Evolutionary conservation across 441 rosid genomes (phyloP).

Genomic region (Adansonia grandidieri): DNA sequence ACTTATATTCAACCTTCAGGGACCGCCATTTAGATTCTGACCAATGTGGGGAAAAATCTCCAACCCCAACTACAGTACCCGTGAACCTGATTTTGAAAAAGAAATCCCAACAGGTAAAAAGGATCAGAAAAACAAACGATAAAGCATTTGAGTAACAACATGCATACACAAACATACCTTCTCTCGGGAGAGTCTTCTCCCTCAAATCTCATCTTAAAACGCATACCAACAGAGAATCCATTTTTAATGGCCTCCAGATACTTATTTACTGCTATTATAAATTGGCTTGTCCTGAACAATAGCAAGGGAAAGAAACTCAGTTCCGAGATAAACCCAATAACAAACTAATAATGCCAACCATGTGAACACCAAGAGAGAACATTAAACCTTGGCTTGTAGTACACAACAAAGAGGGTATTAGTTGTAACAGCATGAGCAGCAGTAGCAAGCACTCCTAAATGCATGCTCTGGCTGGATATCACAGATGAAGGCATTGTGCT

Average conservation of each 20-base stretch:
- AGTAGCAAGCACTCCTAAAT: slow-evolving; percentile 93
- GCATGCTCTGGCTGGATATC: slow-evolving; percentile 98
- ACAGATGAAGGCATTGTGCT: slow-evolving; percentile 83
- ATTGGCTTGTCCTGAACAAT: slow-evolving; percentile 74
- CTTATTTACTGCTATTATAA: slow-evolving; percentile 75
- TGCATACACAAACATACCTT: slow-evolving; percentile 46
- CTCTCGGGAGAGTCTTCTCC: slow-evolving; percentile 94
- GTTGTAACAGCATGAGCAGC: slow-evolving; percentile 93
- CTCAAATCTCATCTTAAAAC: slow-evolving; percentile 97
- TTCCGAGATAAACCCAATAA: background rate
- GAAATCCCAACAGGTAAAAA: slow-evolving; percentile 16
- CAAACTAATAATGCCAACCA: background rate
- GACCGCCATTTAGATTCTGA: slow-evolving; percentile 83
- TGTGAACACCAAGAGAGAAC: background rate
- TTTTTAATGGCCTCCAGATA: slow-evolving; percentile 61
- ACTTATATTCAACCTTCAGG: slow-evolving; percentile 55
- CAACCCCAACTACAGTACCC: slow-evolving; percentile 77
- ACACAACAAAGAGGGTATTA: slow-evolving; percentile 75
- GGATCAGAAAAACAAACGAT: background rate
- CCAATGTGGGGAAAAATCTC: slow-evolving; percentile 75
- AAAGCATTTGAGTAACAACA: background rate
- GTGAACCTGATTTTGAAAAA: slow-evolving; percentile 55
- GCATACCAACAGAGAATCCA: slow-evolving; percentile 73
- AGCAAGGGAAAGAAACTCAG: slow-evolving; percentile 4
- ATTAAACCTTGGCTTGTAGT: slow-evolving; percentile 84